Evolutionary conservation across 129 eudicot genomes (phyloP), one percentile per base, ranked within the genome.

Genomic region (Helianthus tuberosus): DNA sequence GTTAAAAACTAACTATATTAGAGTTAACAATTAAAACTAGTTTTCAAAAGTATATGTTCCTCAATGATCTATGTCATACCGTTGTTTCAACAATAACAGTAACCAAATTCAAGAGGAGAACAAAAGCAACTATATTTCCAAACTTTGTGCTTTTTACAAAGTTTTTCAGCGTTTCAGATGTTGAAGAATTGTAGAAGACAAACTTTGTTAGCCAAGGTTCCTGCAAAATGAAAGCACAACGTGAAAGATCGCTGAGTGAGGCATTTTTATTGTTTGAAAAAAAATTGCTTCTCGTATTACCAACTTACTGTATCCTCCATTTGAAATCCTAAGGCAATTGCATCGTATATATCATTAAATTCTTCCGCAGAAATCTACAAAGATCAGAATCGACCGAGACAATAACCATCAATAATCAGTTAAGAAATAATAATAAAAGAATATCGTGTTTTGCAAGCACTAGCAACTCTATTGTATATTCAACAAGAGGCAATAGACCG

Each of bases 11-110:
- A 55, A 25, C 41, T 47, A 65, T 20, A 27, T 16, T 65, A 61
- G 49, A 64, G 7, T 60, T 72, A 61, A 64, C 7, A 55, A 9
- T 14, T 12, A 43, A 76, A 7, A 35, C 15, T 32, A 11, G 25
- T 41, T 68, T 12, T 62, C 46, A 27, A 29, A 50, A 61, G 32
- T 27, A 46, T 46, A 1, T 46, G 41, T 80, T 68, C 70, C 32
- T 39, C 68, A 74, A 44, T 64, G 41, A 59, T 67, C 65, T 68
- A 64, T 60, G 66, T 2, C 87, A 67, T 87, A 89, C 98, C 89
- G 96, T 88, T 50, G 99, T 95, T 76, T 95, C 99, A 53, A 81
- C 75, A 17, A 95, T 67, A 39, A 95, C 99, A 27, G 99, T 91
- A 49, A 74, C 81, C 68, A 95, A 69, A 75, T 95, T 95, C 77